Evolutionary conservation across 352 stramenopile species (phyloP).

Genomic region (Pelagophyceae sp.): DNA sequence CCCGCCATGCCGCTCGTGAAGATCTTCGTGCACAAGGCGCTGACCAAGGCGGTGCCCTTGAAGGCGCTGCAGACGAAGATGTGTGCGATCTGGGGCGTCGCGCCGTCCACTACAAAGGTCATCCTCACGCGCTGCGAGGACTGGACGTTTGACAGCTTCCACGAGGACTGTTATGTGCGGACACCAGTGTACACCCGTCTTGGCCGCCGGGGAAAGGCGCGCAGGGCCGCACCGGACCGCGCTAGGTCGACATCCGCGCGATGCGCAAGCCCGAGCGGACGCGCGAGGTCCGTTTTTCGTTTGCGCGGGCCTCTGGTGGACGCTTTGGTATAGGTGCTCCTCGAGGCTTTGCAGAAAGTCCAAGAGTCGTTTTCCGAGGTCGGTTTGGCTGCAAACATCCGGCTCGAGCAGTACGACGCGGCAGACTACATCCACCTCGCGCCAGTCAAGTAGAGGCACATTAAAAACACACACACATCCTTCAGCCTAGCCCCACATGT

Average conservation of each 20-base stretch:
- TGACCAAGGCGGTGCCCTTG: constrained; percentile 44
- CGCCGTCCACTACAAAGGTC: constrained; percentile 45
- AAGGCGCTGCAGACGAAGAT: constrained; percentile 39
- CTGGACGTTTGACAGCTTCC: constrained; percentile 47
- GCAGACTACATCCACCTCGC: constrained; percentile 47
- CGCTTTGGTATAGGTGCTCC: too few species aligned
- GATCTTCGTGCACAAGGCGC: constrained; percentile 36
- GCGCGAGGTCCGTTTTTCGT: too few species aligned
- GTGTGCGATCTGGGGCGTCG: constrained; percentile 45
- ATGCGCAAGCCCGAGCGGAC: constrained; percentile 44
- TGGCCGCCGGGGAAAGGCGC: too few species aligned
- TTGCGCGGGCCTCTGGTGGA: too few species aligned
- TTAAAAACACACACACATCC: background rate
- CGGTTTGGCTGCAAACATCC: constrained; percentile 44
- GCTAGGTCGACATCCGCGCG: too few species aligned
- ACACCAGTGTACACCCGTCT: too few species aligned
- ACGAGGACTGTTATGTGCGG: constrained; percentile 49
- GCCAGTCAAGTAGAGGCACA: constrained; percentile 13
- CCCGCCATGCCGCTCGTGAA: constrained; percentile 45
- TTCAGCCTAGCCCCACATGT: background rate
- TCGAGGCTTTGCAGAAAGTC: constrained; percentile 44
- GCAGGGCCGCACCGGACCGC: too few species aligned
- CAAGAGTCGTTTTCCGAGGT: constrained; percentile 42
- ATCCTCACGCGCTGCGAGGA: constrained; percentile 43
- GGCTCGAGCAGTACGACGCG: constrained; percentile 46